A percentile compares a stretch with the other conserved stretches of the same genome.
Evolutionary conservation across 163 green algal species (phyloP).

Genomic region (Volvox carteri): DNA sequence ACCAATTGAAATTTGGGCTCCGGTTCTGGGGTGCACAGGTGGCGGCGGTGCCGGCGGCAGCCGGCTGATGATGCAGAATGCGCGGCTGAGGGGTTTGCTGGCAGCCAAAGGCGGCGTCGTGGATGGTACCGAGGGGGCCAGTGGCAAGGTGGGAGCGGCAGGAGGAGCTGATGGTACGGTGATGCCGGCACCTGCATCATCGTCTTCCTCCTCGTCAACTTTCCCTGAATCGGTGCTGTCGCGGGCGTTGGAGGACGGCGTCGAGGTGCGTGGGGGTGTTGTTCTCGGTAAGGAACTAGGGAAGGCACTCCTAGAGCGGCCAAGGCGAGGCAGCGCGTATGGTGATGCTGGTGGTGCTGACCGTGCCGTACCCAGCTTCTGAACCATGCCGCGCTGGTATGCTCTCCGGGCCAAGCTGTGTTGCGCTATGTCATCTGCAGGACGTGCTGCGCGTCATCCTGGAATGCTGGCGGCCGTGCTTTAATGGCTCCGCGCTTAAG

Average conservation of each 20-base stretch:
- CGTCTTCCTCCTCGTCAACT: not conserved
- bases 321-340: too few relatives aligned
- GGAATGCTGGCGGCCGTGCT: not conserved
- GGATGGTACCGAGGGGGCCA: not conserved
- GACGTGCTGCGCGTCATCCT: not conserved
- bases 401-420: too few relatives aligned
- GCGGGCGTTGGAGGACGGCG: constrained; percentile 15
- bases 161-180: too few relatives aligned
- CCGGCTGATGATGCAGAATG: constrained; percentile 19
- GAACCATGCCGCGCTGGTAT: too few relatives aligned
- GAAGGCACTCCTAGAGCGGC: too few relatives aligned
- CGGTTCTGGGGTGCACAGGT: not conserved
- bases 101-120: not conserved
- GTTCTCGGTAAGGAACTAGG: not conserved
- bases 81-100: not conserved
- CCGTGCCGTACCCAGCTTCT: too few relatives aligned
- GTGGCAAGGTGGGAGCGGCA: not conserved
- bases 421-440: too few relatives aligned
- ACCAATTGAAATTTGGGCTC: not conserved
- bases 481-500: not conserved
- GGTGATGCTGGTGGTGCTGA: too few relatives aligned
- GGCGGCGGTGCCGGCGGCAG: not conserved
- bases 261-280: constrained; percentile 1
- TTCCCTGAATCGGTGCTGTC: constrained; percentile 8
- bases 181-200: too few relatives aligned